Conservation (phyloP, 2,329 filamentous ascomycete species). For the Pyricularia pennisetigena region DNA sequence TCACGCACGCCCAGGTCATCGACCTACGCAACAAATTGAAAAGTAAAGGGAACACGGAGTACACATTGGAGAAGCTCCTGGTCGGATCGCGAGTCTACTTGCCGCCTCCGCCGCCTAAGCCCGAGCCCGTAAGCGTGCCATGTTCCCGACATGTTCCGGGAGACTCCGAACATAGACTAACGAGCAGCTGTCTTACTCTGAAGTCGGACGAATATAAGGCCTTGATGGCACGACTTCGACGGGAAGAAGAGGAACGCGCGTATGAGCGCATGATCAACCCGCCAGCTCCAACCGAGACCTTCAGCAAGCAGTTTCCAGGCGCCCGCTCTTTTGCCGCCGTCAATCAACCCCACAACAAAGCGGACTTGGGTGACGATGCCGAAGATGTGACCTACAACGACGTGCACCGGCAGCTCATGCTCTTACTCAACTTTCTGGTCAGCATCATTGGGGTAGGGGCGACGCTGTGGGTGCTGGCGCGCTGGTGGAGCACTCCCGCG, state of each 20-base stretch:
- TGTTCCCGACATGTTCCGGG: not conserved
- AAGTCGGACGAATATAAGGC: conserved; percentile 76
- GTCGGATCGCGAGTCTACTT: conserved; percentile 62
- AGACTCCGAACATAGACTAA: not conserved
- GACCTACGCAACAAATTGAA: conserved; percentile 47
- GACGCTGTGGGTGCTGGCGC: conserved; percentile 68
- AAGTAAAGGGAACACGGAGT: conserved; percentile 18
- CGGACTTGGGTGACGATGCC: conserved; percentile 39
- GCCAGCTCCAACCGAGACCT: conserved; percentile 42
- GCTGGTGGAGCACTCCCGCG: conserved; percentile 65
- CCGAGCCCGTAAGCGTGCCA: conserved; percentile 53
- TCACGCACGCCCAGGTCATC: conserved; percentile 62
- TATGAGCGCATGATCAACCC: conserved; percentile 76
- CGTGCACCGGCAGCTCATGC: conserved; percentile 67
- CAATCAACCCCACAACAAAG: conserved; percentile 33
- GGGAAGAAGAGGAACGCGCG: conserved; percentile 68
- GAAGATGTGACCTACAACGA: conserved; percentile 63
- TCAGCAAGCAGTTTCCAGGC: conserved; percentile 46
- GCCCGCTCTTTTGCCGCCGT: conserved; percentile 43
- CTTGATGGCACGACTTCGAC: conserved; percentile 76
- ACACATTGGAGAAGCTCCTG: conserved; percentile 60
- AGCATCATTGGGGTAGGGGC: conserved; percentile 72
- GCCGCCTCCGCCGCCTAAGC: conserved; percentile 71
- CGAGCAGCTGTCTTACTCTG: not conserved
- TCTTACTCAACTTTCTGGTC: conserved; percentile 84